Conservation (phyloP, 2,329 filamentous ascomycete species). For the Anthostomella pinea region DNA sequence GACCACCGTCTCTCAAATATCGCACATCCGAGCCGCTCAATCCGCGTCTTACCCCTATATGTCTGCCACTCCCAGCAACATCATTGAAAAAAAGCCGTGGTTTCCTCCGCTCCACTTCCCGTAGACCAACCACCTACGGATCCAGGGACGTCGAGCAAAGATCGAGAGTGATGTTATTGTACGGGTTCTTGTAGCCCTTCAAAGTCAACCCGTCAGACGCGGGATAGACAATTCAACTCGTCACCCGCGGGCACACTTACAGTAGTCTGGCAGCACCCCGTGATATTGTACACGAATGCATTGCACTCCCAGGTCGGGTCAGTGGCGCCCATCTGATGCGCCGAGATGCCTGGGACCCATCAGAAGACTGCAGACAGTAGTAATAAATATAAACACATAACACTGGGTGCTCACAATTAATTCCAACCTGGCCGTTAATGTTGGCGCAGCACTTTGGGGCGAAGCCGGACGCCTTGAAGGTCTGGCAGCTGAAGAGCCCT, state of each 20-base stretch:
- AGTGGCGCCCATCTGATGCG: constrained; percentile 20
- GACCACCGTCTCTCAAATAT: too few relatives aligned
- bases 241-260: constrained; percentile 12
- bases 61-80: too few relatives aligned
- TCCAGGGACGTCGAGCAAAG: constrained; percentile 22
- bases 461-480: constrained; percentile 18
- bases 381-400: neutral
- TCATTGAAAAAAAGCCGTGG: neutral
- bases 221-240: neutral
- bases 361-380: neutral
- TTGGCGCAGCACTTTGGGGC: constrained; percentile 23
- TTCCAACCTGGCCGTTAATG: constrained; percentile 26
- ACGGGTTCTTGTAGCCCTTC: constrained; percentile 27
- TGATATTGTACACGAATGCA: constrained; percentile 26
- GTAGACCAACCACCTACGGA: too few relatives aligned
- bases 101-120: neutral
- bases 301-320: constrained; percentile 27
- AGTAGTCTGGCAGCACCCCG: constrained; percentile 26
- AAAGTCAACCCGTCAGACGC: too few relatives aligned
- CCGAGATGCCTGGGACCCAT: constrained; percentile 17
- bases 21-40: too few relatives aligned
- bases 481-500: constrained; percentile 21
- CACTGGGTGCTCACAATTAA: constrained; percentile 22
- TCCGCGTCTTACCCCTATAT: too few relatives aligned
- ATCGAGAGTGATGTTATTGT: constrained; percentile 23